These are phyloP conservation scores for Trametes sp. DNA, from an alignment of 1,284 basidiomycete genomes.

Conservation along the genomic window DNA sequence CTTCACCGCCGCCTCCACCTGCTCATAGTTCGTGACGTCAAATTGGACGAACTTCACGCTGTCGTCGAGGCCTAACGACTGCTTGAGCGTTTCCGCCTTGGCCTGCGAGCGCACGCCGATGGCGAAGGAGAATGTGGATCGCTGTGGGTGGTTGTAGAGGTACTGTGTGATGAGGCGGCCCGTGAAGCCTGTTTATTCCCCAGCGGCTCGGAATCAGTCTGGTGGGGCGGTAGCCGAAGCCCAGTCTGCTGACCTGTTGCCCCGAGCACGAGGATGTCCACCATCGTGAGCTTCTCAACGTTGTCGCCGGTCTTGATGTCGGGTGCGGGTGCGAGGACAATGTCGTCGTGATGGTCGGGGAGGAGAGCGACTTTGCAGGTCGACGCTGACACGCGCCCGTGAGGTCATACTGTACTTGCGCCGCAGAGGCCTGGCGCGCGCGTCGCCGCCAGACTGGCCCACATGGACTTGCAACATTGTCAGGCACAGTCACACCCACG, in stretches of 20 bases:
- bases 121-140: constrained; percentile 64
- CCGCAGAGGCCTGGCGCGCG: not conserved
- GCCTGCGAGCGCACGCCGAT: constrained; percentile 65
- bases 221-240: constrained; percentile 8
- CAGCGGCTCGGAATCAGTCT: constrained; percentile 28
- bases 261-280: constrained; percentile 68
- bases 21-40: constrained; percentile 55
- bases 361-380: not conserved
- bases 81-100: constrained; percentile 58
- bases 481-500: not conserved
- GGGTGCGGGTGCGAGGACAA: not conserved
- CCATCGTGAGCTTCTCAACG: constrained; percentile 27
- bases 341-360: not conserved
- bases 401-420: not conserved
- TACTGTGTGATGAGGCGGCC: constrained; percentile 70
- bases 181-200: constrained; percentile 57
- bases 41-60: constrained; percentile 55
- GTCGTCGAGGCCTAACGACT: constrained; percentile 49
- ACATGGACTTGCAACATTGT: not conserved
- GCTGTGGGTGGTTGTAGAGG: constrained; percentile 64
- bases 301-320: not conserved
- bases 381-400: not conserved
- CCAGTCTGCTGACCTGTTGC: constrained; percentile 54
- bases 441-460: not conserved
- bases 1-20: constrained; percentile 62